Evolutionary conservation across 2,329 filamentous ascomycete species (phyloP).

Genomic region (Hypocreales sp.): DNA sequence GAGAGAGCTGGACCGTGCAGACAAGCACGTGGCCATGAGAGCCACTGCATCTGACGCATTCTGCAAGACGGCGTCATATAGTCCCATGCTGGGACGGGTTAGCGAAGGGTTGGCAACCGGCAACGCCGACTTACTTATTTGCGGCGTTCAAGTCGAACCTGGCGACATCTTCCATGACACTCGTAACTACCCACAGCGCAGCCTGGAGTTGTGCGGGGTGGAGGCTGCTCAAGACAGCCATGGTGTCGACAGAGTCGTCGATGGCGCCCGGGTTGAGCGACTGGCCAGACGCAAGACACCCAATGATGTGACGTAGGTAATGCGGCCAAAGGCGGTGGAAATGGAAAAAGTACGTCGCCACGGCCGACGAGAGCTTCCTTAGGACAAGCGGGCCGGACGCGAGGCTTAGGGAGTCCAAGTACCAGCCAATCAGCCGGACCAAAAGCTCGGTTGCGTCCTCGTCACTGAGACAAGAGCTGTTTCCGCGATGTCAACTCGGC

Average conservation of each 20-base stretch:
- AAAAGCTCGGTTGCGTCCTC: constrained; percentile 44
- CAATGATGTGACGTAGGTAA: constrained; percentile 44
- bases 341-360: constrained; percentile 61
- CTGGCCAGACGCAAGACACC: constrained; percentile 30
- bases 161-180: constrained; percentile 18
- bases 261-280: constrained; percentile 8
- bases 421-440: constrained; percentile 45
- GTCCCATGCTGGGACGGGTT: constrained; percentile 14
- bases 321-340: constrained; percentile 52
- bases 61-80: constrained; percentile 23
- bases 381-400: constrained; percentile 44
- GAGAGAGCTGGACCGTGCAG: constrained; percentile 9
- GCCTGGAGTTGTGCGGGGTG: constrained; percentile 33
- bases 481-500: not conserved
- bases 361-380: constrained; percentile 61
- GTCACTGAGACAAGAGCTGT: constrained; percentile 33
- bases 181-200: constrained; percentile 44
- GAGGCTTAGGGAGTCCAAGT: constrained; percentile 36
- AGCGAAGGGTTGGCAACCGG: not conserved
- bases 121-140: constrained; percentile 29
- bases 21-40: constrained; percentile 24
- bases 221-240: constrained; percentile 30
- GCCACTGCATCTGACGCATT: constrained; percentile 23
- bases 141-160: constrained; percentile 49
- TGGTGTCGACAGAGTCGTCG: constrained; percentile 20